A percentile compares a stretch with the other conserved stretches of the same genome.
These are phyloP conservation scores for Botrytis galanthina DNA, from an alignment of 2,329 filamentous ascomycete species.

Conservation along the genomic window DNA sequence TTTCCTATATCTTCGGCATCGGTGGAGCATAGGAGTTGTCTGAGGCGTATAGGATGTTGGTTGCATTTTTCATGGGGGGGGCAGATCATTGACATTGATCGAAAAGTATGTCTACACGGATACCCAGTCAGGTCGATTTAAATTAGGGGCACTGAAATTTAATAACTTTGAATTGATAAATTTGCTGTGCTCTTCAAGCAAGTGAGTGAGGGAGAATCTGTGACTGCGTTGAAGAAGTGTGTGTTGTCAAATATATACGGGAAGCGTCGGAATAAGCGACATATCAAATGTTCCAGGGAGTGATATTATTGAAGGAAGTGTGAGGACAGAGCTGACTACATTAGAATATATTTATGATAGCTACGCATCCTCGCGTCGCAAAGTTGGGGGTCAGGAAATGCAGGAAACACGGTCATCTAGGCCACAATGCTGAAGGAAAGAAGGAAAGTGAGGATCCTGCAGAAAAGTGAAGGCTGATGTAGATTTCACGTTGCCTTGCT, in stretches of 20 bases:
- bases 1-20: not conserved
- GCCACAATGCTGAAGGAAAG: not conserved
- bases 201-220: not conserved
- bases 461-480: not conserved
- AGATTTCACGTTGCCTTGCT: not conserved
- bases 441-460: not conserved
- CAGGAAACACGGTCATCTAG: not conserved
- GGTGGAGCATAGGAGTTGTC: not conserved
- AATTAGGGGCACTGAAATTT: not conserved
- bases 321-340: not conserved
- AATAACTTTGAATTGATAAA: not conserved
- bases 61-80: not conserved
- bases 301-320: not conserved
- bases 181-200: not conserved
- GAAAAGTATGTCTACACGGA: not conserved
- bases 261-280: not conserved
- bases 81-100: not conserved
- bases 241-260: not conserved
- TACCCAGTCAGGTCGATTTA: not conserved
- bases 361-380: not conserved
- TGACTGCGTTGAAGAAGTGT: not conserved
- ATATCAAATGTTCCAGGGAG: not conserved
- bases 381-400: not conserved
- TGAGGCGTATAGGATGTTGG: not conserved
- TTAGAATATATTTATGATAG: not conserved